Conservation (phyloP, 108 stramenopile genomes). For the Conticribra weissflogii region DNA sequence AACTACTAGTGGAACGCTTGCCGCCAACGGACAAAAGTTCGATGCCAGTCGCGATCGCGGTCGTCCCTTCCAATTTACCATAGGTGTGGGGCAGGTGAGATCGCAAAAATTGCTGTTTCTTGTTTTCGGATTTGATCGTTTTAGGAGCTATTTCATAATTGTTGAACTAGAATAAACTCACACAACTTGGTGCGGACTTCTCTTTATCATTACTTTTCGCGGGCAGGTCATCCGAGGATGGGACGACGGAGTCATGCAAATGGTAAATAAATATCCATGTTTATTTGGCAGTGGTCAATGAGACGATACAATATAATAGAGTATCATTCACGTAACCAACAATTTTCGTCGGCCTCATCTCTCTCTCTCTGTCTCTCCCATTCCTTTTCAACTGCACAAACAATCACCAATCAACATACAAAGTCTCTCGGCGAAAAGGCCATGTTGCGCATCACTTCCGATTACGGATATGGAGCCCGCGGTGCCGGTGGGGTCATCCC, state of each 20-base stretch:
- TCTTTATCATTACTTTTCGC: no score
- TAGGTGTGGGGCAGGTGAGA: slow-evolving; percentile 63
- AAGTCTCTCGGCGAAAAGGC: slow-evolving; percentile 79
- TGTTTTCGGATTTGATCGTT: not conserved
- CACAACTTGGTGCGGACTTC: no score
- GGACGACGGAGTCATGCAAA: slow-evolving; percentile 57
- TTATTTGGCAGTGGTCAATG: no score
- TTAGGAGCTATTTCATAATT: not conserved
- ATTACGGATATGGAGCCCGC: slow-evolving; percentile 85
- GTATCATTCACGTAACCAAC: no score
- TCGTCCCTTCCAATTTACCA: slow-evolving; percentile 74
- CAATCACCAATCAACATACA: no score
- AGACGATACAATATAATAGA: not conserved
- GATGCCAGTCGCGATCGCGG: slow-evolving; percentile 77
- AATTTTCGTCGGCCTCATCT: no score
- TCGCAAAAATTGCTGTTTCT: not conserved
- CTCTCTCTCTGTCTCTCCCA: not conserved
- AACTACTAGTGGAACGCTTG: slow-evolving; percentile 57
- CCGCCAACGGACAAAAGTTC: slow-evolving; percentile 72
- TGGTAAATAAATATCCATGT: no score
- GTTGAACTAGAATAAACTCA: no score
- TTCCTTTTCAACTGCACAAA: not conserved
- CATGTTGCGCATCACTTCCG: slow-evolving; percentile 70
- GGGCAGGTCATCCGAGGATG: slow-evolving; percentile 65
- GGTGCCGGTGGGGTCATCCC: slow-evolving; percentile 91